Percentiles rank a stretch among this genome's conserved stretches.
These are phyloP conservation scores for Naganishia randhawae DNA, from an alignment of 768 basidiomycete genomes.

Conservation along the genomic window DNA sequence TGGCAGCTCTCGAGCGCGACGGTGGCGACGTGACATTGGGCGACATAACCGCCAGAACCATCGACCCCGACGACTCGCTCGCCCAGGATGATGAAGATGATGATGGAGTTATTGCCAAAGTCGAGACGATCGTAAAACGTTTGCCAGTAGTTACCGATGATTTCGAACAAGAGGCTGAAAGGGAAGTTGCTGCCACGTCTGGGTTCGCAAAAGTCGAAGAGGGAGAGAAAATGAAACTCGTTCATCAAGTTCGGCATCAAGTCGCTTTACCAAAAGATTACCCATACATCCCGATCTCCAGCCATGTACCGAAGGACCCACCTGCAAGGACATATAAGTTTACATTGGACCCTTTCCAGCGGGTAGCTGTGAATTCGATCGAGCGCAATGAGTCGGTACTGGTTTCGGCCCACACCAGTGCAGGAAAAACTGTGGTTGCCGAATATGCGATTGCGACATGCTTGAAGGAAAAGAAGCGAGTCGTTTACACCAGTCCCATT, in stretches of 20 bases:
- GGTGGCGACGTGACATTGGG: slow-evolving; percentile 21
- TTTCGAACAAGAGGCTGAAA: slow-evolving; percentile 87
- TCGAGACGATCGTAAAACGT: slow-evolving; percentile 40
- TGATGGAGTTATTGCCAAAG: slow-evolving; percentile 23
- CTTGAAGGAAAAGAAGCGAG: slow-evolving; percentile 85
- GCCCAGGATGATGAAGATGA: slow-evolving; percentile 21
- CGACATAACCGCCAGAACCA: slow-evolving; percentile 31
- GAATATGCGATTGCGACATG: slow-evolving; percentile 99
- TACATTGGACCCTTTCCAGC: slow-evolving; percentile 93
- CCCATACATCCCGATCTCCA: slow-evolving; percentile 80
- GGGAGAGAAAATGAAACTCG: slow-evolving; percentile 49
- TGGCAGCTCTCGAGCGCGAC: slow-evolving; percentile 29
- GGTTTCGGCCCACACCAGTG: slow-evolving; percentile 97
- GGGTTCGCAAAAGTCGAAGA: slow-evolving; percentile 64
- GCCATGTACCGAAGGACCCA: slow-evolving; percentile 84
- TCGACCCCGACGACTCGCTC: slow-evolving; percentile 6
- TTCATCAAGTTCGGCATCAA: slow-evolving; percentile 46
- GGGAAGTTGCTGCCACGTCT: slow-evolving; percentile 82
- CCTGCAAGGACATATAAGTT: slow-evolving; percentile 93
- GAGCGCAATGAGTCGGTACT: slow-evolving; percentile 96
- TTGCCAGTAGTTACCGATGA: slow-evolving; percentile 82
- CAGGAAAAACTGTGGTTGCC: slow-evolving; percentile 98
- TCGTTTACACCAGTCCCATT: slow-evolving; percentile 99
- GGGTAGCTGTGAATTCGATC: slow-evolving; percentile 88
- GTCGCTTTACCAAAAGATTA: slow-evolving; percentile 92